Conservation (phyloP, 208 protist species). For the Endotrypanum monterogeii region DNA sequence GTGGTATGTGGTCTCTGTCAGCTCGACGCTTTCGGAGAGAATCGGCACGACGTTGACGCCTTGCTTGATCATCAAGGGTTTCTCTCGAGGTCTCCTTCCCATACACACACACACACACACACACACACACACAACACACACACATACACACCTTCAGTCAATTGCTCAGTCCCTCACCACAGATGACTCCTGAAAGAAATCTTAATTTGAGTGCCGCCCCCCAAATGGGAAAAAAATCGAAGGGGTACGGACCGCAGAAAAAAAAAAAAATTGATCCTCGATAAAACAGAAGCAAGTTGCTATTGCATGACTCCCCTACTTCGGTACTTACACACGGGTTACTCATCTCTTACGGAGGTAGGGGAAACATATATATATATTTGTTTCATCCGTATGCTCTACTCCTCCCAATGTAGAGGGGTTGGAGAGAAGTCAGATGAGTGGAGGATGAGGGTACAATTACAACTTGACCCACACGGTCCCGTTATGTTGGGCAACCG, state of each 20-base stretch:
- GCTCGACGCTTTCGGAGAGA: not conserved
- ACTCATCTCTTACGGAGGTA: not conserved
- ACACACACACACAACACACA: not conserved
- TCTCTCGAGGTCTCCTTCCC: not conserved
- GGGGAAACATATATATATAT: too few relatives aligned
- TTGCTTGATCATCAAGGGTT: not conserved
- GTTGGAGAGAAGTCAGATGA: too few relatives aligned
- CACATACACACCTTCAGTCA: not conserved
- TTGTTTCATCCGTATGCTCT: not conserved
- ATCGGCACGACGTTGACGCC: not conserved
- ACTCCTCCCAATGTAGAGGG: not conserved
- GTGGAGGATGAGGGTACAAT: too few relatives aligned
- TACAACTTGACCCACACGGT: not conserved
- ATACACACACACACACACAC: slow-evolving; percentile 2
- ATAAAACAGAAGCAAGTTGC: not conserved
- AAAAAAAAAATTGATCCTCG: not conserved
- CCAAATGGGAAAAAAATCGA: too few relatives aligned
- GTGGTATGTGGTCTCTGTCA: not conserved
- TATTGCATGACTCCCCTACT: too few relatives aligned
- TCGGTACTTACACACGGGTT: not conserved
- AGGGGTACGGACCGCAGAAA: not conserved
- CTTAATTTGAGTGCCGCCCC: not conserved
- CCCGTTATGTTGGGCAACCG: not conserved
- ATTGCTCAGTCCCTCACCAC: too few relatives aligned
- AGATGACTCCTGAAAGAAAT: not conserved